Evolutionary conservation across 495 filamentous ascomycete species (phyloP).

Genomic region (Astrothelium subdiscretum): DNA sequence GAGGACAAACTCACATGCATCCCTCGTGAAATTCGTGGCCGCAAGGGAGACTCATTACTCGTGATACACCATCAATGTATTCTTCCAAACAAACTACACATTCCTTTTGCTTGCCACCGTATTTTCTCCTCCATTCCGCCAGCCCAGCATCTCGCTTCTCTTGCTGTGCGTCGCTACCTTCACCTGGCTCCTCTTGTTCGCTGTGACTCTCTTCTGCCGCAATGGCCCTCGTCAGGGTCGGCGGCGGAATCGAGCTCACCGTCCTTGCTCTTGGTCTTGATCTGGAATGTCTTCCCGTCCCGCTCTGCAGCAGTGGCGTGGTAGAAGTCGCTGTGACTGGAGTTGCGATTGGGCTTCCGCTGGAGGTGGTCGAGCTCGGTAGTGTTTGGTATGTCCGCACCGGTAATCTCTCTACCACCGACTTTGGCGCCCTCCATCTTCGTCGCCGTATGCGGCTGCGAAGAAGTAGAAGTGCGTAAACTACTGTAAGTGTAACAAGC

Average conservation of each 20-base stretch:
- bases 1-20: slow-evolving; percentile 78
- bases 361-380: slow-evolving; percentile 44
- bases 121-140: slow-evolving; percentile 62
- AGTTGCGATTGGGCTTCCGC: slow-evolving; percentile 42
- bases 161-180: slow-evolving; percentile 18
- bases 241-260: slow-evolving; percentile 36
- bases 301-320: slow-evolving; percentile 55
- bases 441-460: slow-evolving; percentile 81
- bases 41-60: slow-evolving; percentile 96
- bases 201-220: slow-evolving; percentile 8
- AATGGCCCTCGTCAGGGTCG: background rate
- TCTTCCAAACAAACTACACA: slow-evolving; percentile 98
- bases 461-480: slow-evolving; percentile 79
- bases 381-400: slow-evolving; percentile 90
- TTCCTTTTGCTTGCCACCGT: slow-evolving; percentile 78
- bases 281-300: slow-evolving; percentile 11
- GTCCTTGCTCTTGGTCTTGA: slow-evolving; percentile 56
- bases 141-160: slow-evolving; percentile 38
- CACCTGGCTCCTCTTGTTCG: slow-evolving; percentile 24
- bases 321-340: slow-evolving; percentile 53
- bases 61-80: slow-evolving; percentile 86
- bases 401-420: slow-evolving; percentile 86
- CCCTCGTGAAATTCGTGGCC: slow-evolving; percentile 96
- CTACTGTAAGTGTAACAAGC: slow-evolving; percentile 79
- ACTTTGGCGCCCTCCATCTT: slow-evolving; percentile 92